These are phyloP conservation scores for Hyaloscypha variabilis DNA, from an alignment of 495 filamentous ascomycete genomes.

Conservation along the genomic window DNA sequence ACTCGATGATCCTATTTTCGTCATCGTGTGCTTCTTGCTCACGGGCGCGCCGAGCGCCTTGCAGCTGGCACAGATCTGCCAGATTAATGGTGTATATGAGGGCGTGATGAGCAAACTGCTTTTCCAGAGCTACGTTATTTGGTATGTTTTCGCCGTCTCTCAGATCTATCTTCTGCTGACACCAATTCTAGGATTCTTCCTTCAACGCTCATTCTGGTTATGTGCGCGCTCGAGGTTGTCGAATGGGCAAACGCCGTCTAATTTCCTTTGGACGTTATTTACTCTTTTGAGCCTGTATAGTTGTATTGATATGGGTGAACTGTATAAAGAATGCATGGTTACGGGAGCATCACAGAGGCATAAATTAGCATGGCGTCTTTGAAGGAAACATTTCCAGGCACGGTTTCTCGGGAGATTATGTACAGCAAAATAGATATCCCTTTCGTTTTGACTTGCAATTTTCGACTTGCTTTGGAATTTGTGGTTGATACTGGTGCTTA, in stretches of 20 bases:
- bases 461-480: background rate
- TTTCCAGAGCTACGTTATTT: constrained; percentile 97
- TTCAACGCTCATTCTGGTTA: constrained; percentile 86
- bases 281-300: background rate
- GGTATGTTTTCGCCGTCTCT: constrained; percentile 54
- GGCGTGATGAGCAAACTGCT: constrained; percentile 88
- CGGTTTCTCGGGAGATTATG: background rate
- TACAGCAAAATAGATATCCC: constrained; percentile 2
- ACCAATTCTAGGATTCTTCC: constrained; percentile 74
- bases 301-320: background rate
- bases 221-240: constrained; percentile 89
- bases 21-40: constrained; percentile 95
- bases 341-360: background rate
- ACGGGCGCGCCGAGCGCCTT: constrained; percentile 93
- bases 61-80: constrained; percentile 96
- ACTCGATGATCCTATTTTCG: constrained; percentile 95
- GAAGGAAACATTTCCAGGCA: background rate
- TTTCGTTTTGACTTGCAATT: background rate
- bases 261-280: background rate
- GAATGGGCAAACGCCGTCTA: constrained; percentile 68
- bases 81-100: constrained; percentile 96
- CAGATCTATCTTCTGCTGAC: constrained; percentile 26
- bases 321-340: background rate
- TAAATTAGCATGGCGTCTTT: background rate
- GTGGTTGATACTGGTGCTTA: background rate